Evolutionary conservation across 805 yeast species (phyloP), one percentile per base, ranked within the genome.

Genomic region (Metschnikowia cerradonensis): DNA sequence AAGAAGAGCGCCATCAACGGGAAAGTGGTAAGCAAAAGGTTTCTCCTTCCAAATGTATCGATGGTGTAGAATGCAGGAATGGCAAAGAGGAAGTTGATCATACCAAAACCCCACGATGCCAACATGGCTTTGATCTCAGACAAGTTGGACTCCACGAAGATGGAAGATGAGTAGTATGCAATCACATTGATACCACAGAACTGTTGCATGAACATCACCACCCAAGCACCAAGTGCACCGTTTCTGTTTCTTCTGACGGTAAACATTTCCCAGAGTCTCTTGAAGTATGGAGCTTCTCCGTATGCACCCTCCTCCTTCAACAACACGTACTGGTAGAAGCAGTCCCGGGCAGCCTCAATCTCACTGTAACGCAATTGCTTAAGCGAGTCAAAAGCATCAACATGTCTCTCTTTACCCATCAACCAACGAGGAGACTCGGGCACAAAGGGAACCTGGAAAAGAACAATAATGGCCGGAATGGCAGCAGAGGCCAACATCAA

Each of bases 101-200:
- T 79, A 64, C 96, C 96, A 59, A 86, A 89, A 2, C 96, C 96
- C 82, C 90, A 80, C 0, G 95, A 87, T 0, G 95, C 95, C 58
- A 86, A 70, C 62, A 89, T 67, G 0, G 96, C 83, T 52, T 79
- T 75, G 54, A 79, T 73, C 53, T 78, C 81, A 38, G 79, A 67
- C 67, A 85, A 83, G 40, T 86, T 86, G 20, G 90, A 81, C 51
- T 83, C 77, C 20, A 77, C 67, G 69, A 89, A 89, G 51, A 89
- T 88, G 8, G 86, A 76, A 0, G 94, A 84, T 1, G 92, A 86
- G 67, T 87, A 89, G 69, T 88, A 86, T 17, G 95, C 92, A 68
- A 89, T 88, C 48, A 88, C 92, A 62, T 89, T 89, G 66, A 89
- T 81, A 59, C 96, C 96, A 70, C 96, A 89, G 71, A 88, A 86